Evolutionary conservation across 2,329 filamentous ascomycete species (phyloP).

Genomic region (Botryosphaeria dothidea): DNA sequence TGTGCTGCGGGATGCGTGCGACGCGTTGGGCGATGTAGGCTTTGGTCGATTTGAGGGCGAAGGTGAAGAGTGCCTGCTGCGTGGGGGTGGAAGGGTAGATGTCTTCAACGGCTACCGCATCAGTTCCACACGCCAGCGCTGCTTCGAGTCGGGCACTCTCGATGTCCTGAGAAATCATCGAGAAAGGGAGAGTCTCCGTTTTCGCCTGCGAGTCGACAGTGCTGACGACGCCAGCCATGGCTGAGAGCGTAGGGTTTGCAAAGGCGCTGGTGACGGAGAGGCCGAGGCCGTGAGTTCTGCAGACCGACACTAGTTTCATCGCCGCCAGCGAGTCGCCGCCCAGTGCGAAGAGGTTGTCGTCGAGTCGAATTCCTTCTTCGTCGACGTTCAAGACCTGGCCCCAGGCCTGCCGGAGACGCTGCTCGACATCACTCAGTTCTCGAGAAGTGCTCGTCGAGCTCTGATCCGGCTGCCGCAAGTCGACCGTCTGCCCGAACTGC

Average conservation of each 20-base stretch:
- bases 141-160: constrained; percentile 40
- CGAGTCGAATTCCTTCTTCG: constrained; percentile 47
- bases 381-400: constrained; percentile 13
- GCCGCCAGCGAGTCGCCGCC: constrained; percentile 63
- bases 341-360: constrained; percentile 62
- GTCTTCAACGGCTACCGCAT: constrained; percentile 34
- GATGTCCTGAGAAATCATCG: constrained; percentile 32
- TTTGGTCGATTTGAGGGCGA: constrained; percentile 38
- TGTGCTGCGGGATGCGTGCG: constrained; percentile 29
- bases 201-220: constrained; percentile 25
- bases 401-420: constrained; percentile 19
- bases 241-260: constrained; percentile 44
- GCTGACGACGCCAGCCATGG: constrained; percentile 46
- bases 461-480: constrained; percentile 22
- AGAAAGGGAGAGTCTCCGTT: constrained; percentile 33
- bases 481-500: constrained; percentile 23
- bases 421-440: not conserved
- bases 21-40: constrained; percentile 43
- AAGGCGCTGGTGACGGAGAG: constrained; percentile 61
- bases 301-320: constrained; percentile 61
- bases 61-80: constrained; percentile 43
- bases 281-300: constrained; percentile 49
- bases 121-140: constrained; percentile 34
- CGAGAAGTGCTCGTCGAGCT: not conserved
- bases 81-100: constrained; percentile 44